Evolutionary conservation across 345 rosid genomes (phyloP).

Genomic region (Salix udensis): DNA sequence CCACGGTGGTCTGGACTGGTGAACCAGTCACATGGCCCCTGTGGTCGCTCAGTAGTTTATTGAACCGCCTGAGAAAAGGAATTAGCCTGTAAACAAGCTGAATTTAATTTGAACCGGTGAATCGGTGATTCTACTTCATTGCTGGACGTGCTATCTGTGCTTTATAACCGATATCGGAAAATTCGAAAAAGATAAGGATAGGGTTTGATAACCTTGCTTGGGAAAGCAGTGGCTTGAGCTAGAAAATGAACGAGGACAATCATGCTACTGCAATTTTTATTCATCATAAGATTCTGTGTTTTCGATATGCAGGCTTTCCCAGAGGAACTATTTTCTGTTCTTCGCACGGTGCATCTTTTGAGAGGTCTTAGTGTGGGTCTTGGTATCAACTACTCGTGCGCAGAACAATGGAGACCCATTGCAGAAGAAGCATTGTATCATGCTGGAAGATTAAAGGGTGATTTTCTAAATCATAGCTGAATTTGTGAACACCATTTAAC

Average conservation of each 20-base stretch:
- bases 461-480: neutral
- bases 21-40: neutral
- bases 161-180: neutral
- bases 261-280: neutral
- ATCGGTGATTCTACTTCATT: neutral
- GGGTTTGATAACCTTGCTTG: neutral
- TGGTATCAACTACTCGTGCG: conserved; percentile 76
- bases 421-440: conserved; percentile 75
- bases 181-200: neutral
- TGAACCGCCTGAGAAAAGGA: neutral
- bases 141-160: neutral
- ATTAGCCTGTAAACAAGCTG: neutral
- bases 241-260: neutral
- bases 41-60: too few relatives aligned
- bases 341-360: conserved; percentile 74
- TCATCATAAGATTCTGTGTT: neutral
- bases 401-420: conserved; percentile 79
- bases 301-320: conserved; percentile 60
- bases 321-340: conserved; percentile 84
- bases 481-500: neutral
- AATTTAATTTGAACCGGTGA: too few relatives aligned
- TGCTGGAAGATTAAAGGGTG: conserved; percentile 75
- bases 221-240: neutral
- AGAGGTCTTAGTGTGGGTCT: conserved; percentile 95
- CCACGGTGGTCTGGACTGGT: neutral